phyloP scores from a whole-genome alignment of 148 eudicot genomes.

The Amaranthus palmeri region DNA sequence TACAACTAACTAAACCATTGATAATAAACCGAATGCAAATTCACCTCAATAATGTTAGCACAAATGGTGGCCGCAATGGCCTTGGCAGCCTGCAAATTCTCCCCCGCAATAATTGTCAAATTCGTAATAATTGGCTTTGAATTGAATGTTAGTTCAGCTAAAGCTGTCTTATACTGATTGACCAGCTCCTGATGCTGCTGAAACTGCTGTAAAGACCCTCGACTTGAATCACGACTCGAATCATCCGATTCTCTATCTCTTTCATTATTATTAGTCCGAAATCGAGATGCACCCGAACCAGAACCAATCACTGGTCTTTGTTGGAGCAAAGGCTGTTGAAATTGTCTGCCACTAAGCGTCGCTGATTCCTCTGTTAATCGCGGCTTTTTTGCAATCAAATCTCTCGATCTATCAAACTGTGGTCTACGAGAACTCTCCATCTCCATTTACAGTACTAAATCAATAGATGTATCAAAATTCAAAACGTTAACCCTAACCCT shows the following conservation, averaged over 20 bases:
- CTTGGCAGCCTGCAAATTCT: conserved; percentile 81
- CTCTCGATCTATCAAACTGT: conserved; percentile 59
- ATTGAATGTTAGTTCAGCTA: conserved; percentile 84
- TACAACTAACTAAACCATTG: conserved; percentile 16
- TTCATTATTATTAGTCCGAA: conserved; percentile 21
- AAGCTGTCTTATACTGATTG: conserved; percentile 71
- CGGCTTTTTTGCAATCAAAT: conserved; percentile 57
- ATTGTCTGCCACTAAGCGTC: conserved; percentile 27
- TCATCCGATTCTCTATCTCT: conserved; percentile 41
- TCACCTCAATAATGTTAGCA: conserved; percentile 89
- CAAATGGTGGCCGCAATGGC: conserved; percentile 69
- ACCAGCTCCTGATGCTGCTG: conserved; percentile 71
- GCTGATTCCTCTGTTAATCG: conserved; percentile 43
- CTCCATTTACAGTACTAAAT: conserved; percentile 31
- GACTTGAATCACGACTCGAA: conserved; percentile 20
- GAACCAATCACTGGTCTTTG: conserved; percentile 22
- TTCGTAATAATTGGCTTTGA: conserved; percentile 98
- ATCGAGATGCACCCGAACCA: conserved; percentile 16
- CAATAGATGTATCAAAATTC: not conserved
- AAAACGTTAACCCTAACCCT: conserved; percentile 40
- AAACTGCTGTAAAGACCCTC: conserved; percentile 34
- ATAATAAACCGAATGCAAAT: conserved; percentile 27
- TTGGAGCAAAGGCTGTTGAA: conserved; percentile 13
- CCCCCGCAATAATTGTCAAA: conserved; percentile 91
- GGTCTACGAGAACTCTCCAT: conserved; percentile 82